Evolutionary conservation across 768 basidiomycete species (phyloP), one percentile per base, ranked within the genome.

Genomic region (Lentinula detonsa): DNA sequence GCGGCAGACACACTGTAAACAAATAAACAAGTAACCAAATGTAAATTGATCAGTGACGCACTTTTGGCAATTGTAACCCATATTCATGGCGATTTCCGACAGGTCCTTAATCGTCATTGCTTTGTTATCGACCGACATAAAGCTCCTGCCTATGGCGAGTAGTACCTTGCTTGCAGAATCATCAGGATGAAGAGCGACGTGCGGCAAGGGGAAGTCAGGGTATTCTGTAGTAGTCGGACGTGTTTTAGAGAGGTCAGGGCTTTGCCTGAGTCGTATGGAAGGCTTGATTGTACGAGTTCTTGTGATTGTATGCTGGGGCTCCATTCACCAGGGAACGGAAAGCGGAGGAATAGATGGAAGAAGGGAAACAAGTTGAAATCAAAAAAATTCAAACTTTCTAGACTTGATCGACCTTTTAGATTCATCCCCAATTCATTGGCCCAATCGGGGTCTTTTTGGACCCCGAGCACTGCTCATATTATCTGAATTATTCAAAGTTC

Each of bases 101-200:
- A 92, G 83, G 75, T 92, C 90, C 71, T 91, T 92, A 75, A 91
- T 87, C 45, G 90, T 91, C 85, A 91, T 88, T 51, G 90, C 90
- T 53, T 88, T 84, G 72, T 92, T 92, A 68, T 87, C 83, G 61
- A 91, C 85, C 37, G 88, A 86, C 68, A 90, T 78, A 65, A 91
- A 85, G 33, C 88, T 80, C 33, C 87, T 83, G 33, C 81, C 87
- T 66, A 91, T 83, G 48, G 89, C 88, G 60, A 85, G 78, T 65
- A 90, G 86, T 60, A 90, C 85, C 70, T 87, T 90, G 70, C 78
- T 87, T 61, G 70, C 76, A 10, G 86, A 85, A 72, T 91, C 90
- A 64, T 91, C 90, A 3, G 85, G 82, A 65, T 91, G 90, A 18
- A 91, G 79, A 60, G 87, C 77, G 71, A 90, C 77, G 65, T 84